Evolutionary conservation across 177 flowering plant genomes (phyloP).

Genomic region (Telopea speciosissima): DNA sequence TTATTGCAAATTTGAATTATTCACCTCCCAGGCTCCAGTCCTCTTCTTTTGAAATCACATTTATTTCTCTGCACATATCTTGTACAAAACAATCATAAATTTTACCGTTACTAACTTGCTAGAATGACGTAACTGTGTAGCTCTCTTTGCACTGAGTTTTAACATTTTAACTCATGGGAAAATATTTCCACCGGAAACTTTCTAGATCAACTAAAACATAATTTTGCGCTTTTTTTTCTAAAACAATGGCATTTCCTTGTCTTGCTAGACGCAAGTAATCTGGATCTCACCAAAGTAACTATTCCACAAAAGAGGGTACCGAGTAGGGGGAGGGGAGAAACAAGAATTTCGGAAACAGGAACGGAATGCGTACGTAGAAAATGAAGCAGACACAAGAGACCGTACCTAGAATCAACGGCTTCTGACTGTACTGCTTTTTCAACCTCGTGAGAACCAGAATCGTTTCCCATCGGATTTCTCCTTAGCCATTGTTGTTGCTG

Average conservation of each 20-base stretch:
- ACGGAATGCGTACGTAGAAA: not conserved
- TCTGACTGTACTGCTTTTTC: constrained; percentile 50
- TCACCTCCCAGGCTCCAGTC: too few species aligned
- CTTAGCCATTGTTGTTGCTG: constrained; percentile 51
- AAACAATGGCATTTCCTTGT: not conserved
- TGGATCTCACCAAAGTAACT: not conserved
- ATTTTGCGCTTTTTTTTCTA: not conserved
- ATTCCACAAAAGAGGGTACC: not conserved
- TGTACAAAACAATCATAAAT: too few species aligned
- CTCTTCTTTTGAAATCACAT: too few species aligned
- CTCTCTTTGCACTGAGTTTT: too few species aligned
- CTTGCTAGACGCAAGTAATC: not conserved
- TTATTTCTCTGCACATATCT: too few species aligned
- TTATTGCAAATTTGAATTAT: too few species aligned
- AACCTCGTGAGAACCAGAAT: constrained; percentile 32
- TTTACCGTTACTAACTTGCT: too few species aligned
- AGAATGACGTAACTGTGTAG: too few species aligned
- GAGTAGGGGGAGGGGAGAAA: not conserved
- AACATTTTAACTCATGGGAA: not conserved
- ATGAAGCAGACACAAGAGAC: not conserved
- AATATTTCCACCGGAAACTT: not conserved
- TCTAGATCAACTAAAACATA: not conserved
- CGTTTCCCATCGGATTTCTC: constrained; percentile 27
- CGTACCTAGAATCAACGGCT: constrained; percentile 42
- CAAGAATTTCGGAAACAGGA: not conserved